Percentiles rank a stretch among this genome's conserved stretches.
Evolutionary conservation across 306 rosid species (phyloP).

Genomic region (Pterocarpus santalinus): DNA sequence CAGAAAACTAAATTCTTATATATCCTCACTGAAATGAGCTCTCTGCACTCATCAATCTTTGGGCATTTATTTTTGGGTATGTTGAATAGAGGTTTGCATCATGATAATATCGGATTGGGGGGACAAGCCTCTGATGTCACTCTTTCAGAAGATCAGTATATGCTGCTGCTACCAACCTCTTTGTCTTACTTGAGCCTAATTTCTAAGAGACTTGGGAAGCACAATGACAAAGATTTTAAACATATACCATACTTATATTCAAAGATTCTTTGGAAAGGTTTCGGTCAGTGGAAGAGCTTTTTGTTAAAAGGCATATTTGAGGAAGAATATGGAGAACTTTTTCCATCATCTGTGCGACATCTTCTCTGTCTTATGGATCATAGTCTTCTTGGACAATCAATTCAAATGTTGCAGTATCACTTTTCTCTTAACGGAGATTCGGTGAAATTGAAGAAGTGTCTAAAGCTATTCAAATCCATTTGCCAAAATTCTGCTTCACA

Average conservation of each 20-base stretch:
- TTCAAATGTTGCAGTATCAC: slow-evolving; percentile 72
- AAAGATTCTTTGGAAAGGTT: slow-evolving; percentile 71
- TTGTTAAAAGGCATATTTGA: slow-evolving; percentile 67
- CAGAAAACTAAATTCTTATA: slow-evolving; percentile 71
- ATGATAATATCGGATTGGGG: slow-evolving; percentile 40
- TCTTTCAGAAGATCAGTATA: slow-evolving; percentile 70
- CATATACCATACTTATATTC: slow-evolving; percentile 64
- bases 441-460: slow-evolving; percentile 59
- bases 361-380: slow-evolving; percentile 60
- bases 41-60: slow-evolving; percentile 77
- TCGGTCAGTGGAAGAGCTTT: slow-evolving; percentile 74
- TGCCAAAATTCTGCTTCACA: slow-evolving; percentile 52
- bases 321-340: slow-evolving; percentile 66
- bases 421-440: slow-evolving; percentile 65
- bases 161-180: slow-evolving; percentile 80
- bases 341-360: slow-evolving; percentile 73
- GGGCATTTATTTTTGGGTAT: slow-evolving; percentile 69
- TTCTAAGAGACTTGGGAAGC: slow-evolving; percentile 59
- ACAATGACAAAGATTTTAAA: slow-evolving; percentile 50
- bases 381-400: slow-evolving; percentile 86
- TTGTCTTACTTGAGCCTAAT: slow-evolving; percentile 66
- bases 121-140: slow-evolving; percentile 47
- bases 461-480: slow-evolving; percentile 68
- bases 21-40: slow-evolving; percentile 73
- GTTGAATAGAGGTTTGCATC: slow-evolving; percentile 52